Conservation (phyloP, 202 grass and related monocot species). For the Carex arenaria region DNA sequence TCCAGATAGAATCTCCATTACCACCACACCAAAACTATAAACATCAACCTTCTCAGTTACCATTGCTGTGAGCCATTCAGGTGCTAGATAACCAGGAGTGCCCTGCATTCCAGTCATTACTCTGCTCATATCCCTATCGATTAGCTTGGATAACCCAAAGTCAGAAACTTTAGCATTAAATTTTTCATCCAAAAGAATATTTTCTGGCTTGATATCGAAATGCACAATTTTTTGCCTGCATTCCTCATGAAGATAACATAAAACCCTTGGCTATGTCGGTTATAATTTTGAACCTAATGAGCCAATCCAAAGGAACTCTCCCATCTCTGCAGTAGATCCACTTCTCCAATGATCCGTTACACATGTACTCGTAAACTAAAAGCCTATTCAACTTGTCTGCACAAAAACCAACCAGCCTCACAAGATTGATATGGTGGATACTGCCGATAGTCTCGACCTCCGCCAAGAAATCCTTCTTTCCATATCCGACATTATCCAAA, state of each 20-base stretch:
- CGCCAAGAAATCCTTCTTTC: slow-evolving; percentile 32
- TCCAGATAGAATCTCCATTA: slow-evolving; percentile 47
- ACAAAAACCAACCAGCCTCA: slow-evolving; percentile 22
- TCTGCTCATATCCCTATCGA: slow-evolving; percentile 34
- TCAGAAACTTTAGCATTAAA: slow-evolving; percentile 43
- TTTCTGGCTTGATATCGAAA: slow-evolving; percentile 55
- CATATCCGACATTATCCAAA: slow-evolving; percentile 33
- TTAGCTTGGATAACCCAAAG: slow-evolving; percentile 48
- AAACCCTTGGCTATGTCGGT: slow-evolving; percentile 31
- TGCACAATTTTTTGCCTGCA: slow-evolving; percentile 42
- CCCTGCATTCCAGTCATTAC: slow-evolving; percentile 40
- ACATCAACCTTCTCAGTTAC: slow-evolving; percentile 46
- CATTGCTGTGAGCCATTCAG: slow-evolving; percentile 36
- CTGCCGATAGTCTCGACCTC: slow-evolving; percentile 51
- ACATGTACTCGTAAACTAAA: slow-evolving; percentile 30
- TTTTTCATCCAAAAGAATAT: slow-evolving; percentile 38
- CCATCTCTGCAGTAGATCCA: slow-evolving; percentile 29
- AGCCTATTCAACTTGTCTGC: background rate
- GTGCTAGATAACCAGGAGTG: slow-evolving; percentile 43
- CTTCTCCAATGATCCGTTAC: slow-evolving; percentile 23
- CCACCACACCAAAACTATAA: slow-evolving; percentile 40
- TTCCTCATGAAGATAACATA: slow-evolving; percentile 49
- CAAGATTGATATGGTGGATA: slow-evolving; percentile 34
- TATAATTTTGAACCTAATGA: slow-evolving; percentile 42
- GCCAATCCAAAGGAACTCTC: slow-evolving; percentile 28